phyloP scores from a whole-genome alignment of 768 basidiomycete species.

The Coprinellus aureogranulatus region DNA sequence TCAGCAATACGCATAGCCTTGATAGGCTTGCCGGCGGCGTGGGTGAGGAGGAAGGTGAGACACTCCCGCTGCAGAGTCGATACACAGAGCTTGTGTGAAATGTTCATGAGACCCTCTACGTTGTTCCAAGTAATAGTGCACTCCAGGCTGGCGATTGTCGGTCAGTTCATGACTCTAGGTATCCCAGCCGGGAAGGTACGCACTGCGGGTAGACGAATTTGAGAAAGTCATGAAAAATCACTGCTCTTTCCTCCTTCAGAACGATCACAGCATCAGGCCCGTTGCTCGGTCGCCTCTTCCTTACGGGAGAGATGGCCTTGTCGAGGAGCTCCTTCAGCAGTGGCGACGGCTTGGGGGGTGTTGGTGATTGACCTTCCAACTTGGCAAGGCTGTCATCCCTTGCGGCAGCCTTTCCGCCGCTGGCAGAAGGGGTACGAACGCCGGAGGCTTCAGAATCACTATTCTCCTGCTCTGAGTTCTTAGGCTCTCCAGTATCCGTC shows the following conservation, averaged over 20 bases:
- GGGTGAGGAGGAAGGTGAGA: constrained; percentile 83
- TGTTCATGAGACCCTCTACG: constrained; percentile 87
- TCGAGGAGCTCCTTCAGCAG: constrained; percentile 10
- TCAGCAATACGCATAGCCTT: constrained; percentile 93
- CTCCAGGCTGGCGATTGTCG: constrained; percentile 53
- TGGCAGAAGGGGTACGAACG: background rate
- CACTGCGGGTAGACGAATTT: constrained; percentile 94
- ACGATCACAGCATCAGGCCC: constrained; percentile 82
- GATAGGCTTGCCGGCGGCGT: constrained; percentile 89
- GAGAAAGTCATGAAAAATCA: constrained; percentile 89
- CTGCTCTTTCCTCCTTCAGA: constrained; percentile 85
- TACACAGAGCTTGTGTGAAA: constrained; percentile 85
- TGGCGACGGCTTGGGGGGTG: constrained; percentile 2
- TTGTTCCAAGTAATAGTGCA: constrained; percentile 96
- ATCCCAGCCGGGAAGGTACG: constrained; percentile 21
- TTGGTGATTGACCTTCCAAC: constrained; percentile 41
- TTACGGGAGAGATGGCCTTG: constrained; percentile 26
- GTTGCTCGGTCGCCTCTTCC: constrained; percentile 38
- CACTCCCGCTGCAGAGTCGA: constrained; percentile 80
- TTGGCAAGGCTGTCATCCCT: constrained; percentile 59
- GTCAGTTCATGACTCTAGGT: background rate
- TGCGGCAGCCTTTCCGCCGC: constrained; percentile 28
- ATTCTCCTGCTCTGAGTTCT: constrained; percentile 36
- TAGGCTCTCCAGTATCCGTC: constrained; percentile 32
- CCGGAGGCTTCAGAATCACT: constrained; percentile 31